A percentile compares a stretch with the other conserved stretches of the same genome.
These are phyloP conservation scores for Metarhizium robertsii DNA, from an alignment of 2,329 filamentous ascomycete genomes.

Conservation along the genomic window DNA sequence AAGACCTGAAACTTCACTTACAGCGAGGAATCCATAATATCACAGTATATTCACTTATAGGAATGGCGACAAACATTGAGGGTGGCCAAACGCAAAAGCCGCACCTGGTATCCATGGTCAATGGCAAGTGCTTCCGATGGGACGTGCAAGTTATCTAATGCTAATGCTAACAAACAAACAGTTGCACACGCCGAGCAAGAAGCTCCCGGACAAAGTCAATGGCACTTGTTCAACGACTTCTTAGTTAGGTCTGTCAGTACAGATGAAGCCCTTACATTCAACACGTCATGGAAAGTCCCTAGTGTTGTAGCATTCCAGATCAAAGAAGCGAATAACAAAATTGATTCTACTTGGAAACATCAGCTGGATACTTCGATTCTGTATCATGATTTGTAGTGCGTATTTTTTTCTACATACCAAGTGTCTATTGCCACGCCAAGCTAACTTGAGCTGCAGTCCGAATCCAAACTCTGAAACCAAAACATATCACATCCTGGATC, in stretches of 20 bases:
- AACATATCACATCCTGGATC: slow-evolving; percentile 51
- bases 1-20: slow-evolving; percentile 73
- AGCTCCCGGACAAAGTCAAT: slow-evolving; percentile 55
- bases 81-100: slow-evolving; percentile 76
- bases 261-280: slow-evolving; percentile 83
- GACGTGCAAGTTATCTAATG: background rate
- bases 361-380: slow-evolving; percentile 76
- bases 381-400: slow-evolving; percentile 58
- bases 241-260: slow-evolving; percentile 70
- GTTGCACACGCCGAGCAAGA: slow-evolving; percentile 57
- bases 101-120: slow-evolving; percentile 85
- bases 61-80: slow-evolving; percentile 83
- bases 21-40: slow-evolving; percentile 74
- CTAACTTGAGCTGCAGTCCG: slow-evolving; percentile 23
- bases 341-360: slow-evolving; percentile 81
- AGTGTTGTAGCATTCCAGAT: slow-evolving; percentile 81
- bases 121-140: slow-evolving; percentile 43
- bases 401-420: background rate
- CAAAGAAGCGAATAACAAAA: slow-evolving; percentile 68
- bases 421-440: background rate
- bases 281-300: slow-evolving; percentile 85
- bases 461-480: slow-evolving; percentile 25
- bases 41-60: slow-evolving; percentile 83
- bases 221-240: slow-evolving; percentile 98
- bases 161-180: slow-evolving; percentile 19